Percentiles rank a stretch among this genome's conserved stretches.
Conservation (phyloP, 495 filamentous ascomycete genomes). For the Cudoniella acicularis region DNA sequence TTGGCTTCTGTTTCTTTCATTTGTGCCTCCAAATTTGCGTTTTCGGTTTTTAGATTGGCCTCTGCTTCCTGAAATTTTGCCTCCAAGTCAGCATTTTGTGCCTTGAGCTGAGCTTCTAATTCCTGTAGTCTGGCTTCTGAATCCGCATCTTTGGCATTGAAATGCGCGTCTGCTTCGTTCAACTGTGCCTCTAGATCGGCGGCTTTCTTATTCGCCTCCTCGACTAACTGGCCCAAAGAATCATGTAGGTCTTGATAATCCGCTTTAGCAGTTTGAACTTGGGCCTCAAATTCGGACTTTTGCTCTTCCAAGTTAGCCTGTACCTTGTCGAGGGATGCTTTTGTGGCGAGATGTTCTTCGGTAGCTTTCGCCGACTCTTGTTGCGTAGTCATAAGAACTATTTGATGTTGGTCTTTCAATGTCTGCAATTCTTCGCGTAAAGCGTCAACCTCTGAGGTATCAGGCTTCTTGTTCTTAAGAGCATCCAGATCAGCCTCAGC, state of each 20-base stretch:
- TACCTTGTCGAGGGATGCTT: conserved; percentile 33
- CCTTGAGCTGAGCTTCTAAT: conserved; percentile 12
- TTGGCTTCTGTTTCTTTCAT: conserved; percentile 27
- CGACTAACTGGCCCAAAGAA: conserved; percentile 42
- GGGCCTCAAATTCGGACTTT: conserved; percentile 31
- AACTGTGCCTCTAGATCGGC: conserved; percentile 20
- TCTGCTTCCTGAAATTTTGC: conserved; percentile 21
- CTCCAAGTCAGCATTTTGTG: conserved; percentile 22
- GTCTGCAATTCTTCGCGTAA: conserved; percentile 37
- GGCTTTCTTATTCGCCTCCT: conserved; percentile 38
- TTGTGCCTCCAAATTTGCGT: conserved; percentile 16
- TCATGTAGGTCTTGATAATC: conserved; percentile 55
- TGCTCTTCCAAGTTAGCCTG: conserved; percentile 30
- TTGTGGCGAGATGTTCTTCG: conserved; percentile 29
- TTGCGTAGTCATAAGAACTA: conserved; percentile 18
- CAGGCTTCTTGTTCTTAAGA: conserved; percentile 45
- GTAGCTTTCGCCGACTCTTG: conserved; percentile 23
- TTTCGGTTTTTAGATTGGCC: conserved; percentile 33
- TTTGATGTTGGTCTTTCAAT: conserved; percentile 23
- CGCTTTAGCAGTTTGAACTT: conserved; percentile 40
- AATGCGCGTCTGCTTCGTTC: conserved; percentile 27
- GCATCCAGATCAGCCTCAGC: conserved; percentile 52
- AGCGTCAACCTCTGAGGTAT: conserved; percentile 43
- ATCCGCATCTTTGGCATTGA: conserved; percentile 43
- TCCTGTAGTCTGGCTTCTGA: background rate